Base-by-base conservation (phyloP, 805 yeast species). In the Candida golubevii region DNA sequence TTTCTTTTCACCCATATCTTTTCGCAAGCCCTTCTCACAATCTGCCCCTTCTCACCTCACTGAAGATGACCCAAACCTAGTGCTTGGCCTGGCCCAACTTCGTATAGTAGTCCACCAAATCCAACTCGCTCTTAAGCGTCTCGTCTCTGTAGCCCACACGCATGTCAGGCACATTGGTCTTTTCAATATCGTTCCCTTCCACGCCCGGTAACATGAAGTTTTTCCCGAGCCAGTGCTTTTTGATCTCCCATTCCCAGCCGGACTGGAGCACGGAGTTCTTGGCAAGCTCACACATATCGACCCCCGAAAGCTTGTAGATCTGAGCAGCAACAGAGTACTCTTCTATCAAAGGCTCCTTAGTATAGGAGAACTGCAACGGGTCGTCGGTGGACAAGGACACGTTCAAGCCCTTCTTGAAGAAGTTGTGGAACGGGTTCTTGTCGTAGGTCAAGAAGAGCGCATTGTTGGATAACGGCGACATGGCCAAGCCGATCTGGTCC, bases 271-370 rank as follows among this genome's bases (percentile, higher is more conserved):
- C 98, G 0, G 98, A 90, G 65, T 91, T 90, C 51, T 82, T 77
- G 0, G 99, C 99, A 55, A 93, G 72, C 63, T 93, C 99, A 62
- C 98, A 90, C 95, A 93, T 88, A 65, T 93, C 99, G 29, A 91
- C 98, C 49, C 88, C 82, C 0, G 96, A 88, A 35, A 93, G 74
- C 61, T 93, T 89, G 74, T 90, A 93, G 54, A 93, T 93, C 66
- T 93, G 98, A 0, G 97, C 98, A 7, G 99, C 99, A 28, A 93
- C 98, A 2, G 97, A 88, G 63, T 90, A 93, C 65, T 93, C 99
- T 65, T 93, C 99, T 55, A 93, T 93, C 58, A 93, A 75, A 12
- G 99, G 98, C 61, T 93, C 99, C 59, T 95, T 82, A 29, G 99
- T 93, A 68, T 89, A 93, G 0, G 97, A 86, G 62, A 93, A 93